Evolutionary conservation across 31 red algal genomes (phyloP).

Genomic region (Asparagopsis taxiformis): DNA sequence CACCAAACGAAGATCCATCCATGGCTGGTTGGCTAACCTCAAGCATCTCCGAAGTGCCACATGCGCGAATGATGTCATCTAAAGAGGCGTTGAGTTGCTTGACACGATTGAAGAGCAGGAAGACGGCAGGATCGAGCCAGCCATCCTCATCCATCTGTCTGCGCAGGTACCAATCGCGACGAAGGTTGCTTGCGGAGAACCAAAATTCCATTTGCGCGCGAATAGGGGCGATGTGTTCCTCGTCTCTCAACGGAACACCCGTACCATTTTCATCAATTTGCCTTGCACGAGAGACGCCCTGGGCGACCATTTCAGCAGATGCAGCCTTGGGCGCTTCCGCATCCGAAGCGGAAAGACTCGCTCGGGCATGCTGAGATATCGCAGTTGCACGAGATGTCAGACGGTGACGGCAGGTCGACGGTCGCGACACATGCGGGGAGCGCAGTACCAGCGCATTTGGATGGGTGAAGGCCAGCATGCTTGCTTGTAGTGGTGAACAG

Average conservation of each 20-base stretch:
- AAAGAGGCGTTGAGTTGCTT: slow-evolving; percentile 41
- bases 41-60: slow-evolving; percentile 24
- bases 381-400: background rate
- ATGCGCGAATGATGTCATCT: slow-evolving; percentile 50
- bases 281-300: background rate
- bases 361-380: background rate
- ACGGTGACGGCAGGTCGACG: background rate
- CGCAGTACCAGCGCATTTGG: background rate
- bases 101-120: slow-evolving; percentile 51
- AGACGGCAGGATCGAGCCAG: slow-evolving; percentile 55
- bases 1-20: slow-evolving; percentile 39
- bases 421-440: background rate
- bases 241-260: background rate
- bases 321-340: background rate
- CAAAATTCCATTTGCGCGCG: slow-evolving; percentile 63
- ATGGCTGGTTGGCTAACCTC: slow-evolving; percentile 38
- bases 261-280: background rate
- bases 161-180: slow-evolving; percentile 69
- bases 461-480: background rate
- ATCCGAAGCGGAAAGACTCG: background rate
- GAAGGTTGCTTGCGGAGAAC: slow-evolving; percentile 63
- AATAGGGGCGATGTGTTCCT: slow-evolving; percentile 19
- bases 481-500: background rate
- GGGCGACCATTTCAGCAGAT: slow-evolving; percentile 12
- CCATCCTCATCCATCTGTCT: slow-evolving; percentile 63